Conservation (phyloP, 176 grass and related monocot genomes). For the bread wheat (Triticum aestivum) region DNA sequence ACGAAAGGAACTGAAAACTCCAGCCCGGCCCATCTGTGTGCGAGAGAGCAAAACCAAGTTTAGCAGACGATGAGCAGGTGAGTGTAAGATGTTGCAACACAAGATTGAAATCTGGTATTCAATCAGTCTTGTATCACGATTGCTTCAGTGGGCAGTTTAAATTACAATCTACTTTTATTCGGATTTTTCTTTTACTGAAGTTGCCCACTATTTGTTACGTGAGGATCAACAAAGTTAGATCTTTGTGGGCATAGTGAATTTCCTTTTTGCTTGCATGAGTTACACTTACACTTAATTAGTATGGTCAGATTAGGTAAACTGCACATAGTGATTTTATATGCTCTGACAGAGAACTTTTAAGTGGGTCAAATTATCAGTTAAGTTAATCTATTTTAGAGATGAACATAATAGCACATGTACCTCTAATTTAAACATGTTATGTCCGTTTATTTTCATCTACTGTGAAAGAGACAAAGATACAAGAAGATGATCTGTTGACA, state of each 20-base stretch:
- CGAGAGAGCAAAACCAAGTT: no score
- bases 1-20: no score
- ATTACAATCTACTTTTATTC: no score
- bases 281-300: no score
- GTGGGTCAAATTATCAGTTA: not conserved
- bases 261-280: not conserved
- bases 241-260: not conserved
- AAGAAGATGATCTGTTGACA: constrained; percentile 79
- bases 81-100: no score
- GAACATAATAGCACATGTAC: not conserved
- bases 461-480: constrained; percentile 59
- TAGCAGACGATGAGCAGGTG: no score
- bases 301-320: not conserved
- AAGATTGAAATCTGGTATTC: no score
- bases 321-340: not conserved
- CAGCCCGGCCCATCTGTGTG: no score
- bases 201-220: not conserved
- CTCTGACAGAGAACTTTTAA: not conserved
- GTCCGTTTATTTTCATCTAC: not conserved
- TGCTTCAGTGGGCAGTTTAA: no score
- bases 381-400: constrained; percentile 12
- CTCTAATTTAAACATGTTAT: constrained; percentile 6
- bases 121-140: no score
- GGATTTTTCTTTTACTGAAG: not conserved
- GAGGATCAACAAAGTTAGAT: not conserved